Conservation (phyloP, 345 rosid species). For the Durio zibethinus region DNA sequence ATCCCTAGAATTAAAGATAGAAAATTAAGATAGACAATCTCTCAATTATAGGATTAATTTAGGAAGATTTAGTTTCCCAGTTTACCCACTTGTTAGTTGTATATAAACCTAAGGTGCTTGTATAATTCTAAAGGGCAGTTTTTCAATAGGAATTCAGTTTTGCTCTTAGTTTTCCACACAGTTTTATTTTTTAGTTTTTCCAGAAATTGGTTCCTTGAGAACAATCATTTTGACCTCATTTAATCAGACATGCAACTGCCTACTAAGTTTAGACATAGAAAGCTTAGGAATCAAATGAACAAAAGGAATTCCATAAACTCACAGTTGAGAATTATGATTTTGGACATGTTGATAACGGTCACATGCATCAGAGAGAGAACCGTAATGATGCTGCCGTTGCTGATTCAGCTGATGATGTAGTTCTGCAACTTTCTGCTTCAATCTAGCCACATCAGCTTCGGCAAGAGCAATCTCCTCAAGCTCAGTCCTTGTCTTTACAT, state of each 20-base stretch:
- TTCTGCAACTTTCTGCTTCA: conserved; percentile 98
- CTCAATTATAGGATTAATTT: no score
- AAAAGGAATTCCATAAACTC: conserved; percentile 33
- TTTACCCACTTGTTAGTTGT: no score
- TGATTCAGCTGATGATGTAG: conserved; percentile 98
- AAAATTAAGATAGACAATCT: no score
- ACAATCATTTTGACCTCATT: conserved; percentile 1
- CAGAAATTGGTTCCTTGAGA: not conserved
- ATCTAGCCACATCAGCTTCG: conserved; percentile 97
- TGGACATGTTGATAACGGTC: conserved; percentile 74
- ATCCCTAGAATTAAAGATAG: no score
- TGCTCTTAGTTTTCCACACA: no score
- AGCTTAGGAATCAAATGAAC: not conserved
- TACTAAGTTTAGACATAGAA: not conserved
- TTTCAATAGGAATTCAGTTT: no score
- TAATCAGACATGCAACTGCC: not conserved
- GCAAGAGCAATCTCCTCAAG: conserved; percentile 99
- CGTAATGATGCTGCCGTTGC: conserved; percentile 82
- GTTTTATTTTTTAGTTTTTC: no score
- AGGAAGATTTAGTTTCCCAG: no score
- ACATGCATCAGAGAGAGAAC: conserved; percentile 73
- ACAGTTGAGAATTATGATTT: conserved; percentile 80
- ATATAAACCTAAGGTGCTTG: no score
- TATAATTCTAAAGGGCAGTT: no score
- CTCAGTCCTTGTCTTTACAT: conserved; percentile 94